Evolutionary conservation across 257 asterid genomes (phyloP).

Genomic region (Solanum bulbocastanum): DNA sequence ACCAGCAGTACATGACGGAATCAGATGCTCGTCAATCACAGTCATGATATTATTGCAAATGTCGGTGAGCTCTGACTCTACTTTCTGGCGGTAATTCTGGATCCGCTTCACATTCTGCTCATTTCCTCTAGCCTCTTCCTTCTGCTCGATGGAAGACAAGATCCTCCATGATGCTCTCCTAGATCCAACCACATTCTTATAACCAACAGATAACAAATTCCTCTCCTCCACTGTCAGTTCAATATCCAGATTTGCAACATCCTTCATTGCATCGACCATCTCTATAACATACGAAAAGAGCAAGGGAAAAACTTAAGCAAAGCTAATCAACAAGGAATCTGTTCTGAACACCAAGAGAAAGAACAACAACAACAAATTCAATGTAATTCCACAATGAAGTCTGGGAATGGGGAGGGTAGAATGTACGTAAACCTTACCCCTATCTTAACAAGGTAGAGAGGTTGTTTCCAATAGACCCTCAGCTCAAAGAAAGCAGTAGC

Average conservation of each 20-base stretch:
- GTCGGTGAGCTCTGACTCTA: conserved; percentile 4
- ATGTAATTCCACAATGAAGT: not conserved
- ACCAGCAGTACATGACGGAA: conserved; percentile 2
- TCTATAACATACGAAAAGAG: not conserved
- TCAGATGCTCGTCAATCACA: conserved; percentile 11
- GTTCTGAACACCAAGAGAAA: not conserved
- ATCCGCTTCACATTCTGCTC: conserved; percentile 15
- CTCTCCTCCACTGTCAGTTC: conserved; percentile 12
- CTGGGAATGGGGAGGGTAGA: not conserved
- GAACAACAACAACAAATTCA: not conserved
- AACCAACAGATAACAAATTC: conserved; percentile 11
- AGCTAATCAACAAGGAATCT: not conserved
- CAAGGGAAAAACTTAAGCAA: not conserved
- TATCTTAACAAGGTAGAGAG: not conserved
- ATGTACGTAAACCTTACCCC: not conserved
- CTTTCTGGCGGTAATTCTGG: conserved; percentile 5
- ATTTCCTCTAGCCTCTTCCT: conserved; percentile 11
- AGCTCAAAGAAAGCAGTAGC: not conserved
- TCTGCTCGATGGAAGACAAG: conserved; percentile 12
- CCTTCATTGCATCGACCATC: conserved; percentile 14
- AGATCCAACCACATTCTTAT: conserved; percentile 13
- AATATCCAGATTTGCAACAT: conserved; percentile 3
- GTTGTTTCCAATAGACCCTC: not conserved
- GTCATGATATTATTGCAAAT: conserved; percentile 11
- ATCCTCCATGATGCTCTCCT: conserved; percentile 15